Conservation (phyloP, 1,139 yeast genomes). For the Lodderomyces beijingensis region DNA sequence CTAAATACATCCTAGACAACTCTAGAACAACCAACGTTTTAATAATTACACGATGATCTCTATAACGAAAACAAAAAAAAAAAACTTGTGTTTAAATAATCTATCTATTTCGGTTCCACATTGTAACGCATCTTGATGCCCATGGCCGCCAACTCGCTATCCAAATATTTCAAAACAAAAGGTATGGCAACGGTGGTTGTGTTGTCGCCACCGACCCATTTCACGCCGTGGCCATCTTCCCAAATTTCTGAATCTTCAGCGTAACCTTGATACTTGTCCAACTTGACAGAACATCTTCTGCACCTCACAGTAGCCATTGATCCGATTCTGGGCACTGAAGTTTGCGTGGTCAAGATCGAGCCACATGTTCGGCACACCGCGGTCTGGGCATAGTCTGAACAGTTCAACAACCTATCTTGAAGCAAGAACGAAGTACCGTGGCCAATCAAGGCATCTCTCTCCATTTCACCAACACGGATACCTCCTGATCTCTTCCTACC, state of each 20-base stretch:
- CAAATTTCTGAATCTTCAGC: constrained; percentile 78
- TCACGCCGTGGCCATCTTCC: constrained; percentile 96
- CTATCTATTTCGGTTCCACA: constrained; percentile 52
- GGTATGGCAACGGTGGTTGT: constrained; percentile 96
- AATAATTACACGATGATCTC: constrained; percentile 11
- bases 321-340: constrained; percentile 89
- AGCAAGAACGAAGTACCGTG: constrained; percentile 97
- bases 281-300: constrained; percentile 80
- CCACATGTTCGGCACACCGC: constrained; percentile 92
- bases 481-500: constrained; percentile 99
- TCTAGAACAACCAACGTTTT: constrained; percentile 25
- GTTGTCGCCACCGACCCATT: constrained; percentile 86
- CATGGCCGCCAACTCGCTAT: constrained; percentile 96
- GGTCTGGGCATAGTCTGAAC: constrained; percentile 93
- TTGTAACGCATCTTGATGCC: constrained; percentile 90
- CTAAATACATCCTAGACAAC: constrained; percentile 45
- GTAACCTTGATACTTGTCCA: constrained; percentile 43
- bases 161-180: constrained; percentile 89
- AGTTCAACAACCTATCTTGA: constrained; percentile 92
- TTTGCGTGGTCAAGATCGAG: constrained; percentile 81
- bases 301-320: constrained; percentile 75
- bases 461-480: constrained; percentile 99
- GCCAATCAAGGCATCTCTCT: constrained; percentile 97
- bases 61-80: not conserved
- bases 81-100: not conserved